Conservation (phyloP, 2,329 filamentous ascomycete genomes). For the Microcyclosporella mali region DNA sequence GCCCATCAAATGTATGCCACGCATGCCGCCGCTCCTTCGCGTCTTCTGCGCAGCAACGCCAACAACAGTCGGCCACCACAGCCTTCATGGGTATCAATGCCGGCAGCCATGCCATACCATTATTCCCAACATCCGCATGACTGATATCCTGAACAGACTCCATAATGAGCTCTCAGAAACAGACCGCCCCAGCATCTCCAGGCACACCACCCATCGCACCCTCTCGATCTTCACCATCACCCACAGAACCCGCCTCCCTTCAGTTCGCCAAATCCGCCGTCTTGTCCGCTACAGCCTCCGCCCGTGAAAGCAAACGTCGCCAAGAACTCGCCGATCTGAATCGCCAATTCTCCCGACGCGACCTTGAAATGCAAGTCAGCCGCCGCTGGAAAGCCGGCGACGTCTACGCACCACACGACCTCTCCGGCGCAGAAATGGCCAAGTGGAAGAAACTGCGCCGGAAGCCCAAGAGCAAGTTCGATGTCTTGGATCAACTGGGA, state of each 20-base stretch:
- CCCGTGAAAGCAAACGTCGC: conserved; percentile 6
- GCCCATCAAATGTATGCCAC: conserved; percentile 20
- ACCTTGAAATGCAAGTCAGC: conserved; percentile 58
- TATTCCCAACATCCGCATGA: background rate
- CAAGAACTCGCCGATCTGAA: conserved; percentile 15
- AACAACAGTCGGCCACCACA: conserved; percentile 22
- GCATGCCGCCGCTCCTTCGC: conserved; percentile 25
- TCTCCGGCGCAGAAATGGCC: conserved; percentile 68
- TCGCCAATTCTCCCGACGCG: conserved; percentile 32
- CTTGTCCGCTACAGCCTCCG: conserved; percentile 1
- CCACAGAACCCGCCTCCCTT: background rate
- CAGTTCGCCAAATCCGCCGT: conserved; percentile 2
- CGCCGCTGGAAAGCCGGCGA: conserved; percentile 73
- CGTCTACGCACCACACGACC: conserved; percentile 83
- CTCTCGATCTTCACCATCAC: background rate
- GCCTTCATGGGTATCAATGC: conserved; percentile 20
- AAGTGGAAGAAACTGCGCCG: conserved; percentile 64
- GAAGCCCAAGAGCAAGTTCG: conserved; percentile 44
- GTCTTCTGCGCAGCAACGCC: conserved; percentile 13
- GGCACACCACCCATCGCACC: background rate
- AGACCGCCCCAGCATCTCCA: background rate
- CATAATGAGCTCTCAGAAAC: background rate
- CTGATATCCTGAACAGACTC: too few species aligned
- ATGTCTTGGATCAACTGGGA: conserved; percentile 73
- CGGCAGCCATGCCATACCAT: background rate